Evolutionary conservation across 257 asterid genomes (phyloP), one percentile per base, ranked within the genome.

Genomic region (Verbena officinalis): DNA sequence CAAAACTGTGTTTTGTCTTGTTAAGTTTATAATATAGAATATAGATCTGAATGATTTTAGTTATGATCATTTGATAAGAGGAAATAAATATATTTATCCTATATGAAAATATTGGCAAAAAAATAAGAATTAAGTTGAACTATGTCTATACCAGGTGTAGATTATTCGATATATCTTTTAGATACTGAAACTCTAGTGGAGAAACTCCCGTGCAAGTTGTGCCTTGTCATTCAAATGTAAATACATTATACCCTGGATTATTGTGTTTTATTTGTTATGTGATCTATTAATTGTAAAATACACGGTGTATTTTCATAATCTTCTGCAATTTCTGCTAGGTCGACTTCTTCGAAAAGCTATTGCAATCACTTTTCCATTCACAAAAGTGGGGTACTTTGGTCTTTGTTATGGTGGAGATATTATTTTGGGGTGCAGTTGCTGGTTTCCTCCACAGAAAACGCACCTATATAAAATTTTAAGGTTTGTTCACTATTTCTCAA

Each of bases 361-460:
- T 84, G 70, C 95, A 84, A 54, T 64, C 48, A 23, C 22, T 83
- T 42, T 69, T 86, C 43, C 77, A 78, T 51, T 84, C 94, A 6
- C 31, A 84, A 39, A 86, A 77, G 59, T 89, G 94, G 94, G 97
- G 95, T 66, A 86, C 89, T 45, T 65, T 89, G 51, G 80, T 77
- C 53, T 86, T 86, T 56, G 97, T 89, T 24, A 9, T 89, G 64
- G 60, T 86, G 8, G 97, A 89, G 86, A 86, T 89, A 72, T 65
- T 89, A 56, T 86, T 83, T 71, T 89, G 97, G 97, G 95, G 94
- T 60, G 70, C 60, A 14, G 74, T 83, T 43, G 81, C 95, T 34
- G 95, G 94, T 66, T 74, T 81, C 63, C 91, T 89, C 45, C 97
- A 89, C 75, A 53, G 61, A 77, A 86, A 86, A 73, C 82, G 73